Evolutionary conservation across 192 early-diverging fungal species (phyloP).

Genomic region (Rhizoclosmatium globosum): DNA sequence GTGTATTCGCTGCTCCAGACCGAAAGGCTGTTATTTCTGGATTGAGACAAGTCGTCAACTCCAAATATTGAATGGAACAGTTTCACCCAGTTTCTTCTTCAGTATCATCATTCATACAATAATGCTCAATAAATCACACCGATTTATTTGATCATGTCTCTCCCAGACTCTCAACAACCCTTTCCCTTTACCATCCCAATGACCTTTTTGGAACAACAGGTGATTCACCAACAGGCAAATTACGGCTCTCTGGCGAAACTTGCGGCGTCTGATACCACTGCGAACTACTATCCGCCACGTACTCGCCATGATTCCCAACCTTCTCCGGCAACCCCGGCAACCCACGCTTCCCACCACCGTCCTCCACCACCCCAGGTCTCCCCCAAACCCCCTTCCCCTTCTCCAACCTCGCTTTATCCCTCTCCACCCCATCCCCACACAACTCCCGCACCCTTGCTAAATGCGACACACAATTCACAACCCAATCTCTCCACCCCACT

Average conservation of each 20-base stretch:
- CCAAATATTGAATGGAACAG: not conserved
- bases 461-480: conserved; percentile 56
- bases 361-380: too few species aligned
- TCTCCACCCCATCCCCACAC: not conserved
- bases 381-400: not conserved
- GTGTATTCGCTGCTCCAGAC: conserved; percentile 80
- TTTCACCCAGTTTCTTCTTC: too few species aligned
- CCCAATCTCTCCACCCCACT: conserved; percentile 51
- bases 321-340: conserved; percentile 13
- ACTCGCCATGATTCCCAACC: not conserved
- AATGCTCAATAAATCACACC: not conserved
- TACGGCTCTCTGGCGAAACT: conserved; percentile 3
- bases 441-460: conserved; percentile 38
- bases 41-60: conserved; percentile 66
- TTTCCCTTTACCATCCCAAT: conserved; percentile 39
- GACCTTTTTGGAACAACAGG: conserved; percentile 18
- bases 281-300: conserved; percentile 5
- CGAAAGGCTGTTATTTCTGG: conserved; percentile 76
- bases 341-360: not conserved
- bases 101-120: not conserved
- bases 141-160: not conserved
- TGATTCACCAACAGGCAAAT: not conserved
- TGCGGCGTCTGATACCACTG: conserved; percentile 16
- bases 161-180: not conserved
- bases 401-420: not conserved